These are phyloP conservation scores for Microdochium trichocladiopsis DNA, from an alignment of 2,329 filamentous ascomycete genomes.

Conservation along the genomic window DNA sequence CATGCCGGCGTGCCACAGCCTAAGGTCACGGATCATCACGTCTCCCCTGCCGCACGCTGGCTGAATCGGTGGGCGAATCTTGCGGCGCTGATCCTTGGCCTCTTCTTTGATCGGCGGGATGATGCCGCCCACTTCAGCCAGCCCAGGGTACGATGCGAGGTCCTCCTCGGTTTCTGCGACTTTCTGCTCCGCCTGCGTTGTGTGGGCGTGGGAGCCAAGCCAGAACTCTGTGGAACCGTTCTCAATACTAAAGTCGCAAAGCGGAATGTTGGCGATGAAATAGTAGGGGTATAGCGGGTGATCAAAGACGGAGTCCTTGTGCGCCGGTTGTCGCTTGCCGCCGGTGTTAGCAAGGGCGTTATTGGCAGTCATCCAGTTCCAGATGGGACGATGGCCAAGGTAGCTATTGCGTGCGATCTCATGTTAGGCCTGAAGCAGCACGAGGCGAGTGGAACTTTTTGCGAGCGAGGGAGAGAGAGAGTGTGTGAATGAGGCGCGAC, in stretches of 20 bases:
- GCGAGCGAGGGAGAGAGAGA: neutral
- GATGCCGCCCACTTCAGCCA: conserved; percentile 1
- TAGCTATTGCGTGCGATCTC: conserved; percentile 17
- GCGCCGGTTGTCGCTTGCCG: conserved; percentile 26
- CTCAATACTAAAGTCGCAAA: conserved; percentile 22
- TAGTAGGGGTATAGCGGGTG: conserved; percentile 28
- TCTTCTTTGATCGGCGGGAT: conserved; percentile 7
- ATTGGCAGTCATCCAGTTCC: conserved; percentile 32
- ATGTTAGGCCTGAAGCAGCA: neutral
- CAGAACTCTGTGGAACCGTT: conserved; percentile 32
- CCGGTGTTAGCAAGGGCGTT: conserved; percentile 26
- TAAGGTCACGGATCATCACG: conserved; percentile 19
- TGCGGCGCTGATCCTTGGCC: conserved; percentile 11
- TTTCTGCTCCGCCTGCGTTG: conserved; percentile 20
- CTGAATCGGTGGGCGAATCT: conserved; percentile 17
- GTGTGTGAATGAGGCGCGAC: conserved; percentile 4
- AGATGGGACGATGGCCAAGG: conserved; percentile 28
- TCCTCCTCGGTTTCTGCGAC: conserved; percentile 10
- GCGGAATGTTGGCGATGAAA: conserved; percentile 29
- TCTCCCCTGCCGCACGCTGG: conserved; percentile 14
- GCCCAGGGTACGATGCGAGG: neutral
- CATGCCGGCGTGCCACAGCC: conserved; percentile 24
- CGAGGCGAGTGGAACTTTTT: neutral
- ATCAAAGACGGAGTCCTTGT: conserved; percentile 27
- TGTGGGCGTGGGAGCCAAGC: conserved; percentile 28